Conservation (phyloP, 2,329 filamentous ascomycete species). For the Pseudocercospora vitis region DNA sequence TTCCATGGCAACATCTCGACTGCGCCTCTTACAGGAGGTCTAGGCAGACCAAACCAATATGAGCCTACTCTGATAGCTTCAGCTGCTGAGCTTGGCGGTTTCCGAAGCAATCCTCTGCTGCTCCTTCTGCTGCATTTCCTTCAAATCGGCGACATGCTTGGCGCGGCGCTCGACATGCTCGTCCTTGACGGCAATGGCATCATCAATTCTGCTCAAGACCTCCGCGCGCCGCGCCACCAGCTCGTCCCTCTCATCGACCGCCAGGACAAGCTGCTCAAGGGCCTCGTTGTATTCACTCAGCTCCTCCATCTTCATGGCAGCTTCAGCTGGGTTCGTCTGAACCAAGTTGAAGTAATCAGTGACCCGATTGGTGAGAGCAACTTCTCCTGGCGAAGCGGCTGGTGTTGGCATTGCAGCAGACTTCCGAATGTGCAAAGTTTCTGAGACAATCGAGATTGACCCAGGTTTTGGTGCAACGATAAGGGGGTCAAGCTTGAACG, state of each 20-base stretch:
- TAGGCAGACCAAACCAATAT: background rate
- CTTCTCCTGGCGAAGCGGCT: background rate
- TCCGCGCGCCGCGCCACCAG: background rate
- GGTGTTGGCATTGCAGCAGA: background rate
- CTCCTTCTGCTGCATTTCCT: slow-evolving; percentile 1
- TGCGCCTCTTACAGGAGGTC: background rate
- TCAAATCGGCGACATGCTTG: background rate
- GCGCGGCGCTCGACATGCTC: background rate
- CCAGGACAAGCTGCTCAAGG: background rate
- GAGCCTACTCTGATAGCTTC: slow-evolving; percentile 5
- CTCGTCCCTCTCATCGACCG: background rate
- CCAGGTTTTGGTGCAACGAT: too few relatives aligned
- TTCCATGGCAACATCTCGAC: too few relatives aligned
- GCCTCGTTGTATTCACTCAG: background rate
- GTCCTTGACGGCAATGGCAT: background rate
- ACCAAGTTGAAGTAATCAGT: background rate
- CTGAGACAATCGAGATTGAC: too few relatives aligned
- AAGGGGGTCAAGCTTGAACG: background rate
- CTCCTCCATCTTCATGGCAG: background rate
- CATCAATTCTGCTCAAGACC: background rate
- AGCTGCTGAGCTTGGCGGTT: background rate
- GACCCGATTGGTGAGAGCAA: background rate
- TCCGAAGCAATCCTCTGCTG: background rate
- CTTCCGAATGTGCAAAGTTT: too few relatives aligned
- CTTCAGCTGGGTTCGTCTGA: background rate